A percentile compares a stretch with the other conserved stretches of the same genome.
Conservation (phyloP, 2,329 filamentous ascomycete genomes). For the Sordariomycetes sp. region DNA sequence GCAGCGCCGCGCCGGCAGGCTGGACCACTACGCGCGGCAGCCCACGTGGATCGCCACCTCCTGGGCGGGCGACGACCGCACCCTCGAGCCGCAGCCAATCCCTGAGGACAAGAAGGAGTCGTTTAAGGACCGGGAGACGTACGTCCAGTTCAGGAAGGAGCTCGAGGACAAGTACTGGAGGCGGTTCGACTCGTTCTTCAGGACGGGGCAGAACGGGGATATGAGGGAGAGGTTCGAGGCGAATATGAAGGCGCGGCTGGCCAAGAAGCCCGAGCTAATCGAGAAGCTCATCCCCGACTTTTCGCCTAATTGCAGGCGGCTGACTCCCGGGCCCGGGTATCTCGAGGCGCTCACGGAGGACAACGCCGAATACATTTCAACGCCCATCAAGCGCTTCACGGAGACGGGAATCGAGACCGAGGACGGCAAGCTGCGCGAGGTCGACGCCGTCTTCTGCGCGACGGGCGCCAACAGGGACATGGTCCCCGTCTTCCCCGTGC, state of each 20-base stretch:
- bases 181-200: slow-evolving; percentile 42
- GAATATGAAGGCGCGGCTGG: slow-evolving; percentile 42
- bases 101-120: slow-evolving; percentile 43
- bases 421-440: slow-evolving; percentile 44
- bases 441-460: slow-evolving; percentile 57
- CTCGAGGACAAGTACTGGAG: slow-evolving; percentile 54
- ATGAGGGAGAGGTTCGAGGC: slow-evolving; percentile 34
- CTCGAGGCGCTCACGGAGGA: slow-evolving; percentile 51
- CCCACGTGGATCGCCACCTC: slow-evolving; percentile 58
- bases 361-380: slow-evolving; percentile 52
- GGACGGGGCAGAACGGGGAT: slow-evolving; percentile 36
- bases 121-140: slow-evolving; percentile 50
- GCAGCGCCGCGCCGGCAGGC: slow-evolving; percentile 32
- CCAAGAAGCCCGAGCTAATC: slow-evolving; percentile 42
- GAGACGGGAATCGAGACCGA: slow-evolving; percentile 46
- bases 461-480: slow-evolving; percentile 55
- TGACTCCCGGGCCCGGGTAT: slow-evolving; percentile 58
- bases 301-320: slow-evolving; percentile 51
- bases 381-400: slow-evolving; percentile 47
- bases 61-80: slow-evolving; percentile 44
- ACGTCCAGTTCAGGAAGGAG: slow-evolving; percentile 47
- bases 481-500: slow-evolving; percentile 50
- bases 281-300: slow-evolving; percentile 50
- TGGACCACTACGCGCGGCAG: slow-evolving; percentile 56
- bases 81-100: slow-evolving; percentile 44